Evolutionary conservation across 352 stramenopile species (phyloP).

Genomic region (Phytophthora chlamydospora): DNA sequence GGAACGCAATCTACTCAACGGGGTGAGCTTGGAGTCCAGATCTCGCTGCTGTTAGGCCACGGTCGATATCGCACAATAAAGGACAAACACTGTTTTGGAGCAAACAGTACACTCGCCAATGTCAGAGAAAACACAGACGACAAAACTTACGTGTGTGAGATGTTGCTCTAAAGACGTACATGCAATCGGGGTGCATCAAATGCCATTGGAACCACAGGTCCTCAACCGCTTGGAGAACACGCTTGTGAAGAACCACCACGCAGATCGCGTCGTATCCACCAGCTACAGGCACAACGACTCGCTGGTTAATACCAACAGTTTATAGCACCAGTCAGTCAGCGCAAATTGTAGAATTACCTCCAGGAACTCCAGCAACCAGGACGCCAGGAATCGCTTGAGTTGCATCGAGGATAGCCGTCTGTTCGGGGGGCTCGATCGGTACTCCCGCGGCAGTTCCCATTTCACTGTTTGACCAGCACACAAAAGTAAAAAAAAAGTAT

Average conservation of each 20-base stretch:
- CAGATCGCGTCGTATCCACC: slow-evolving; percentile 97
- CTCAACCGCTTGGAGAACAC: slow-evolving; percentile 64
- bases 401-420: slow-evolving; percentile 93
- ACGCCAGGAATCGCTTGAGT: slow-evolving; percentile 94
- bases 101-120: neutral
- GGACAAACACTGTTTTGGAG: slow-evolving; percentile 61
- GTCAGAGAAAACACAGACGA: neutral
- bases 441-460: slow-evolving; percentile 92
- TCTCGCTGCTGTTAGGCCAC: slow-evolving; percentile 17
- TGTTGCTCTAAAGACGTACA: slow-evolving; percentile 38
- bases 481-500: too few species aligned
- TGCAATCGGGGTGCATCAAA: slow-evolving; percentile 42
- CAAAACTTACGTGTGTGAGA: neutral
- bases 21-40: slow-evolving; percentile 37
- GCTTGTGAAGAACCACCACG: slow-evolving; percentile 82
- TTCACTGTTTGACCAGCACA: slow-evolving; percentile 32
- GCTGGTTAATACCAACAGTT: neutral
- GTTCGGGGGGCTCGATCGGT: slow-evolving; percentile 92
- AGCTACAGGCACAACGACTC: slow-evolving; percentile 49
- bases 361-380: slow-evolving; percentile 93
- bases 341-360: slow-evolving; percentile 46
- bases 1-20: slow-evolving; percentile 21
- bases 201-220: slow-evolving; percentile 78
- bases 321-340: neutral
- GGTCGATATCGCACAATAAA: slow-evolving; percentile 62